phyloP scores from a whole-genome alignment of 306 rosid genomes.

The Boehmeria nivea region DNA sequence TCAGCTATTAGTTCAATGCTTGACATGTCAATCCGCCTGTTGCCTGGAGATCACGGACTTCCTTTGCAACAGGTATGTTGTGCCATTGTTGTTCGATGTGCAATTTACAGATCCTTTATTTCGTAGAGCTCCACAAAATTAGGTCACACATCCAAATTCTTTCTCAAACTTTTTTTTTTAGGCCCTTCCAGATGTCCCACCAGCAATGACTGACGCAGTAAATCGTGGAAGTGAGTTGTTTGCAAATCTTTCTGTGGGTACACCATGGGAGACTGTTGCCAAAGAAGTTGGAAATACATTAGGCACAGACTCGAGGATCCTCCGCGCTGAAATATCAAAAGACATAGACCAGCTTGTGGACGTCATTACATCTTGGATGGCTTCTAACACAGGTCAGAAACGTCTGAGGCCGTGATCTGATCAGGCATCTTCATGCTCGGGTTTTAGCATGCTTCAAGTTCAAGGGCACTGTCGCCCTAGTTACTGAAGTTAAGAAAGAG shows the following conservation, averaged over 20 bases:
- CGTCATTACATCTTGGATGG: slow-evolving; percentile 70
- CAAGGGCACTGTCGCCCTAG: too few species aligned
- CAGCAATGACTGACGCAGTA: slow-evolving; percentile 93
- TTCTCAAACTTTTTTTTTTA: slow-evolving; percentile 26
- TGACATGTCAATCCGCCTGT: slow-evolving; percentile 87
- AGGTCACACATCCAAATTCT: neutral
- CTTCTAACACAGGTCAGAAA: slow-evolving; percentile 66
- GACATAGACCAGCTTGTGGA: slow-evolving; percentile 76
- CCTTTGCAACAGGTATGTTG: slow-evolving; percentile 83
- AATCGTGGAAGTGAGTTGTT: slow-evolving; percentile 85
- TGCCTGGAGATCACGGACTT: slow-evolving; percentile 90
- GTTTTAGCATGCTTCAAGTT: too few species aligned
- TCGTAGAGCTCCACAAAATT: too few species aligned
- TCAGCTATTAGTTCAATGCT: slow-evolving; percentile 86
- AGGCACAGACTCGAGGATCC: slow-evolving; percentile 62
- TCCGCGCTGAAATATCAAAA: slow-evolving; percentile 63
- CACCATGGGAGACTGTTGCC: slow-evolving; percentile 91
- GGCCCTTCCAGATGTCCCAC: slow-evolving; percentile 94
- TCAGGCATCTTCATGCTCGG: too few species aligned
- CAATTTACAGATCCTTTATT: neutral
- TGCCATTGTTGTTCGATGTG: neutral
- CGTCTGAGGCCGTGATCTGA: slow-evolving; percentile 40
- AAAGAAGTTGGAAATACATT: slow-evolving; percentile 84
- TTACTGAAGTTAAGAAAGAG: too few species aligned
- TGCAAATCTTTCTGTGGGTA: slow-evolving; percentile 64